Percentiles rank a stretch among this genome's conserved stretches.
These are phyloP conservation scores for Dactylonectria estremocensis DNA, from an alignment of 2,329 filamentous ascomycete species.

Conservation along the genomic window DNA sequence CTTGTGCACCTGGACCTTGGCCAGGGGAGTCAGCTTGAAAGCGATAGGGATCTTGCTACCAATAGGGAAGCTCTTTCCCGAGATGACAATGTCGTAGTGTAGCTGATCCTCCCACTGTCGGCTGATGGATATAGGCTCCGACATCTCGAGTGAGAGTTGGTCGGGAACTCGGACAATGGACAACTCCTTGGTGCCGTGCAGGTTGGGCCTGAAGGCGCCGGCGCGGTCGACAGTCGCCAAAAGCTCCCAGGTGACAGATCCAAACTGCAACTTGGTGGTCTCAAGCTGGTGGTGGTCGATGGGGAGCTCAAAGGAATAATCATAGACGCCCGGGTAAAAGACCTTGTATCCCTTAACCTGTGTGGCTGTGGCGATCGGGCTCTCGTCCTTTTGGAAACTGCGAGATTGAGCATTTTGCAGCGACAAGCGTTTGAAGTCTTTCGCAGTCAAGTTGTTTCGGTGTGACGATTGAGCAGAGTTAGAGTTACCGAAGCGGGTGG, in stretches of 20 bases:
- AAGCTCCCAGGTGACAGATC: conserved; percentile 89
- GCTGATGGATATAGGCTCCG: conserved; percentile 94
- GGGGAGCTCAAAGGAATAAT: conserved; percentile 86
- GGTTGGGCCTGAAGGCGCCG: conserved; percentile 90
- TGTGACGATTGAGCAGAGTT: conserved; percentile 41
- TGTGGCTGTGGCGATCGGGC: conserved; percentile 71
- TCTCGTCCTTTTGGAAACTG: conserved; percentile 87
- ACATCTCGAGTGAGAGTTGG: conserved; percentile 89
- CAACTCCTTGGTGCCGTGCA: conserved; percentile 87
- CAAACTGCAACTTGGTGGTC: conserved; percentile 89
- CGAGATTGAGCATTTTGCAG: conserved; percentile 85
- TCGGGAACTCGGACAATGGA: conserved; percentile 87
- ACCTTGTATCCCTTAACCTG: conserved; percentile 85
- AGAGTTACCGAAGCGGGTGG: conserved; percentile 38
- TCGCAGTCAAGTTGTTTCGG: conserved; percentile 55
- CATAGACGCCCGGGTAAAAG: conserved; percentile 81
- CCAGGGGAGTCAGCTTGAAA: conserved; percentile 92
- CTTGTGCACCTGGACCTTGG: conserved; percentile 93
- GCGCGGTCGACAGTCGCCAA: conserved; percentile 89
- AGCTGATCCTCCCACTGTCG: conserved; percentile 95
- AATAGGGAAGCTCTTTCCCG: conserved; percentile 93
- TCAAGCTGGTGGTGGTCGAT: conserved; percentile 92
- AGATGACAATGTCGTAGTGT: conserved; percentile 96
- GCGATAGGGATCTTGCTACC: conserved; percentile 91
- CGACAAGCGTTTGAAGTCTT: conserved; percentile 78